Evolutionary conservation across 2,329 filamentous ascomycete species (phyloP).

Genomic region (Venturia pyrina): DNA sequence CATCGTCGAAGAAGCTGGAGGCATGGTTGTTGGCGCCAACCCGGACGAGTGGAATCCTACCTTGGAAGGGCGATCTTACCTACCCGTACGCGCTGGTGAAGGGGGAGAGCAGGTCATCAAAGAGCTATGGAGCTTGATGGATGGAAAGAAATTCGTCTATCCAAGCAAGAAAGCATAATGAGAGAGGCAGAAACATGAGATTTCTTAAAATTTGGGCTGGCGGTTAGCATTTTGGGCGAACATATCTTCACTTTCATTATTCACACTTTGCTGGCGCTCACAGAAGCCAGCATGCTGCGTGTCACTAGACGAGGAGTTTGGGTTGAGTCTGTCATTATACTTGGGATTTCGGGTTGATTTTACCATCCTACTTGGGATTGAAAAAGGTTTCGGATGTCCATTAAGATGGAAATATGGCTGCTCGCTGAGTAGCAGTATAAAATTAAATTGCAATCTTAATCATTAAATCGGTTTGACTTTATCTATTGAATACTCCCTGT

Average conservation of each 20-base stretch:
- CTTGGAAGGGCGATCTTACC: conserved; percentile 25
- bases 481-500: too few species aligned
- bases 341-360: not conserved
- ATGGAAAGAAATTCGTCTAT: conserved; percentile 23
- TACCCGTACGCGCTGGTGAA: conserved; percentile 24
- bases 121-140: conserved; percentile 28
- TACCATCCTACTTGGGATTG: too few species aligned
- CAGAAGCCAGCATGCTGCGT: not conserved
- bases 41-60: conserved; percentile 26
- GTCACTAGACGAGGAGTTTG: not conserved
- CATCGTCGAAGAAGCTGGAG: conserved; percentile 29
- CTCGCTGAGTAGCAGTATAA: too few species aligned
- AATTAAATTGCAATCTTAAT: too few species aligned
- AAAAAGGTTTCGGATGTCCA: too few species aligned
- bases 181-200: not conserved
- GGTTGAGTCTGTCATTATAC: not conserved
- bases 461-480: too few species aligned
- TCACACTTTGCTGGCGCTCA: not conserved
- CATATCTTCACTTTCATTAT: not conserved
- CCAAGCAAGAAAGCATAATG: not conserved
- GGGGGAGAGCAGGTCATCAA: conserved; percentile 23
- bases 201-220: not conserved
- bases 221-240: not conserved
- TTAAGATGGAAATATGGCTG: too few species aligned
- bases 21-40: conserved; percentile 26